phyloP scores from a whole-genome alignment of 2,329 filamentous ascomycete genomes.

The Exophiala sp. region DNA sequence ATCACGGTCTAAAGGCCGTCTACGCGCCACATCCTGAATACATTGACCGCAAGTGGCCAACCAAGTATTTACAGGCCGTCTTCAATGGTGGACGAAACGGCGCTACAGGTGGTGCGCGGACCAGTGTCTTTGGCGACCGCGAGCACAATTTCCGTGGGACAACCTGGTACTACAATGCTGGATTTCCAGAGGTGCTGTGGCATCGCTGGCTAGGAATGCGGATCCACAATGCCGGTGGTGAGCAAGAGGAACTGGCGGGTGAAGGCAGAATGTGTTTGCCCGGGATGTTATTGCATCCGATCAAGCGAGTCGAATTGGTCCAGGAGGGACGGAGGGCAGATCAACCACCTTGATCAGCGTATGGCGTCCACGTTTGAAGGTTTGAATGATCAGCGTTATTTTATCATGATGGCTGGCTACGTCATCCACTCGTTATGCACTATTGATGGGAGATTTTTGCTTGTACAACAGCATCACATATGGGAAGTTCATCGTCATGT shows the following conservation, averaged over 20 bases:
- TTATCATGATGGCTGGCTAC: too few species aligned
- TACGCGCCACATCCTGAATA: conserved; percentile 87
- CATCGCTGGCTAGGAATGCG: conserved; percentile 79
- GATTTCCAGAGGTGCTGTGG: conserved; percentile 78
- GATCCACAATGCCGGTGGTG: conserved; percentile 74
- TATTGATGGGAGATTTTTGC: too few species aligned
- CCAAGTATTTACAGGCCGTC: conserved; percentile 68
- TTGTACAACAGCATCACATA: too few species aligned
- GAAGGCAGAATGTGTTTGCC: conserved; percentile 89
- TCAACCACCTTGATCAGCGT: conserved; percentile 1
- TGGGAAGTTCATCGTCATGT: too few species aligned
- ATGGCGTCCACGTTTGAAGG: too few species aligned
- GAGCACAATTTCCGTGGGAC: conserved; percentile 86
- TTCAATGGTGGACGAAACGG: conserved; percentile 79
- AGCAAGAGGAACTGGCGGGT: conserved; percentile 68
- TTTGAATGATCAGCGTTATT: too few species aligned
- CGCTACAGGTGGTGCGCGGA: conserved; percentile 67
- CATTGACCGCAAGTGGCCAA: conserved; percentile 82
- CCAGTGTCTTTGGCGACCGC: conserved; percentile 73
- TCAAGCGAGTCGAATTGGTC: conserved; percentile 67
- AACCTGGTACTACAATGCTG: conserved; percentile 88
- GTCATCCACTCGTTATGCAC: too few species aligned
- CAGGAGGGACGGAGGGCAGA: conserved; percentile 28
- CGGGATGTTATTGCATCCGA: conserved; percentile 82
- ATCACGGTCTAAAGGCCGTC: conserved; percentile 90